phyloP scores from a whole-genome alignment of 768 basidiomycete genomes.

The Fomitopsis serialis region DNA sequence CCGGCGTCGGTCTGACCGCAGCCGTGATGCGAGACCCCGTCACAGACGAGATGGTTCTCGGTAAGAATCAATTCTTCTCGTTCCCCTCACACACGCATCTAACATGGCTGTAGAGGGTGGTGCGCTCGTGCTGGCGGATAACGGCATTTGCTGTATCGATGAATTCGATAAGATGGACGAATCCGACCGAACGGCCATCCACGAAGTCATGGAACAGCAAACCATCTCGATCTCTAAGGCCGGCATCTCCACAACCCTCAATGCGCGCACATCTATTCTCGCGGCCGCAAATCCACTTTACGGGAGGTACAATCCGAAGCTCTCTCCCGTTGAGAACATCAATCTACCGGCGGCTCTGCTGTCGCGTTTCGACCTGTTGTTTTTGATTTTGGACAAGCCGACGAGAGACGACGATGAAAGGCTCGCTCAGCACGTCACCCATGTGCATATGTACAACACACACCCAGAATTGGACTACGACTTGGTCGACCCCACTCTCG shows the following conservation, averaged over 20 bases:
- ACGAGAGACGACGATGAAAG: constrained; percentile 93
- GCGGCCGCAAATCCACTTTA: constrained; percentile 98
- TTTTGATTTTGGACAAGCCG: constrained; percentile 96
- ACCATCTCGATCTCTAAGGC: constrained; percentile 99
- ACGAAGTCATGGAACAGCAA: constrained; percentile 99
- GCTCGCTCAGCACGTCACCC: constrained; percentile 93
- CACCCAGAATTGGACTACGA: constrained; percentile 86
- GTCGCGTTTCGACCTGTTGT: constrained; percentile 94
- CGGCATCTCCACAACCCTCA: constrained; percentile 96
- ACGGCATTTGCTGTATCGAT: constrained; percentile 99
- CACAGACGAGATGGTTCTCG: constrained; percentile 98
- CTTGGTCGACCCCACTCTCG: constrained; percentile 77
- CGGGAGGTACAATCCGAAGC: constrained; percentile 95
- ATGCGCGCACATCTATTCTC: constrained; percentile 94
- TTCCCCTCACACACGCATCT: background rate
- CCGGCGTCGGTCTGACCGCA: constrained; percentile 96
- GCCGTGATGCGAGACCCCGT: constrained; percentile 99
- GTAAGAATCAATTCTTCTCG: constrained; percentile 43
- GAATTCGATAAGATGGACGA: constrained; percentile 99
- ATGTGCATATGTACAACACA: constrained; percentile 93
- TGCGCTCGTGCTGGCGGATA: constrained; percentile 97
- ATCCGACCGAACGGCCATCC: constrained; percentile 93
- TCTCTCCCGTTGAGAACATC: constrained; percentile 98
- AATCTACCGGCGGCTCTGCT: constrained; percentile 95
- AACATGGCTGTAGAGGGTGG: constrained; percentile 74